Base-by-base conservation (phyloP, 148 eudicot species). In the Diospyros lotus region DNA sequence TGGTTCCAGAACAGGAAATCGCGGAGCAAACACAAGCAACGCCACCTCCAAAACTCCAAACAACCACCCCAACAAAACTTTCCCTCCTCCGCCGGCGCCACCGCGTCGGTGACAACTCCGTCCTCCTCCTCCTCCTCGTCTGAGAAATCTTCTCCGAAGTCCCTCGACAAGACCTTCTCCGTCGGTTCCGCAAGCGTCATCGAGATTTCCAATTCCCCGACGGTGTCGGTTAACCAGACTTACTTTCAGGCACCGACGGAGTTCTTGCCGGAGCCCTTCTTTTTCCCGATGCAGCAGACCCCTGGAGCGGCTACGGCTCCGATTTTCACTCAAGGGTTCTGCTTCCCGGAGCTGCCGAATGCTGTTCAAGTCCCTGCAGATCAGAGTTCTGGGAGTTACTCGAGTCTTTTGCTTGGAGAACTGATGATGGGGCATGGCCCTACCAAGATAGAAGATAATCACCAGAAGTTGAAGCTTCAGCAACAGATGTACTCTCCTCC, bases 1-100 rank as follows among this genome's bases (percentile, higher is more conserved):
- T 95, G 98, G 98, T 95, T 95, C 73, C 98, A 95, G 44, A 95
- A 95, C 86, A 81, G 96, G 3, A 95, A 95, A 78, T 95, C 98
- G 1, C 73, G 98, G 18, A 89, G 90, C 80, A 95, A 95, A 73
- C 89, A 92, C 82, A 95, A 92, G 81, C 86, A 83, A 50, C 90
- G 95, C 61, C 89, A 82, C 42, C 86, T 81, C 59, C 93, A 87
- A 75, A 71, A 45, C 70, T 10, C 80, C 78, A 77, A 75, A 56
- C 72, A 76, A 7, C 81, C 66, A 5, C 65, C 63, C 2, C 70
- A 45, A 72, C 77, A 59, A 3, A 58, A 75, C 50, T 58, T 51
- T 58, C 14, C 89, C 63, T 8, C 62, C 69, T 55, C 81, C 63
- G 17, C 86, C 50, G 9, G 80, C 63, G 7, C 74, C 78, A 40